Conservation (phyloP, 139 green algal genomes). For the Prasinococcaceae sp. region DNA sequence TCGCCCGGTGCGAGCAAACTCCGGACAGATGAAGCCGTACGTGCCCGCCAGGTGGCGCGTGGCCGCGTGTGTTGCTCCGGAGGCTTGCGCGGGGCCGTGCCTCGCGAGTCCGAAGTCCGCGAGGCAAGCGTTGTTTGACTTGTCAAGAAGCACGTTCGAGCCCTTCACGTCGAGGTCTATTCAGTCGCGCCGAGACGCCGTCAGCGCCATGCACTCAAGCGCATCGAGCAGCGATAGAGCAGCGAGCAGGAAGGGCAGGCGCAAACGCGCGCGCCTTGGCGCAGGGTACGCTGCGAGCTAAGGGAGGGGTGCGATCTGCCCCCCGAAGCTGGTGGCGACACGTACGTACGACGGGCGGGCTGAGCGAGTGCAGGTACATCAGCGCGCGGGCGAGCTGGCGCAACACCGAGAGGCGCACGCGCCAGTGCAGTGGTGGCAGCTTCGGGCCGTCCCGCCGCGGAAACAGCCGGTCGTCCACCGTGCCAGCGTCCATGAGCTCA, state of each 20-base stretch:
- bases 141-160: not conserved
- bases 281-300: too few relatives aligned
- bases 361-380: not conserved
- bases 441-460: not conserved
- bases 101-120: not conserved
- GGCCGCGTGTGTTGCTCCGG: not conserved
- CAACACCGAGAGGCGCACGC: not conserved
- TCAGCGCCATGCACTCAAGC: too few relatives aligned
- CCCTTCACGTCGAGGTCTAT: conserved; percentile 1
- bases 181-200: too few relatives aligned
- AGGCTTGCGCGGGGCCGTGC: not conserved
- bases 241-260: too few relatives aligned
- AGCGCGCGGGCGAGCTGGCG: not conserved
- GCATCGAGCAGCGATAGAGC: too few relatives aligned
- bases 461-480: not conserved
- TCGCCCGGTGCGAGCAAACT: not conserved
- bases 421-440: not conserved
- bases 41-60: not conserved
- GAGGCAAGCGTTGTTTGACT: not conserved
- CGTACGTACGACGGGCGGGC: not conserved
- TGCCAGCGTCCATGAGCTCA: not conserved
- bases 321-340: too few relatives aligned
- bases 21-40: not conserved
- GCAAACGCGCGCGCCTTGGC: too few relatives aligned
- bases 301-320: too few relatives aligned